phyloP scores from a whole-genome alignment of 305 asterid species.

The Fraxinus paxiana region DNA sequence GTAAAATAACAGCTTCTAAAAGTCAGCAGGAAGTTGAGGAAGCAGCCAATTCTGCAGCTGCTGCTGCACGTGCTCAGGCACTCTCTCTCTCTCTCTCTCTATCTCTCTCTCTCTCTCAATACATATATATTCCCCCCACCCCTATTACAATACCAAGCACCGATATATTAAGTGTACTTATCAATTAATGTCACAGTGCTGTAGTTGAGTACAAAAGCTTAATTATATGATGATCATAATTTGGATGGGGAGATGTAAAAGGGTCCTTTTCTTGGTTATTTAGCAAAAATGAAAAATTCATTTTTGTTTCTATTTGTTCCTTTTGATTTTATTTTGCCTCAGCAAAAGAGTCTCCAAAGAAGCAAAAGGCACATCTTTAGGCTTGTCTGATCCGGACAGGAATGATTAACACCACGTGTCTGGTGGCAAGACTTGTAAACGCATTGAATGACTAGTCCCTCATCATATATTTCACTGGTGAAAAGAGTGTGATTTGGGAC shows the following conservation, averaged over 20 bases:
- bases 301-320: not conserved
- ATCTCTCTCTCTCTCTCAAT: constrained; percentile 4
- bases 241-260: not conserved
- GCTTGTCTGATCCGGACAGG: not conserved
- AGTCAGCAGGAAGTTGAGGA: constrained; percentile 98
- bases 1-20: constrained; percentile 91
- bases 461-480: not conserved
- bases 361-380: not conserved
- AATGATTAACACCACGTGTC: not conserved
- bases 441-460: not conserved
- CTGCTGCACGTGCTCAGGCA: constrained; percentile 93
- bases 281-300: not conserved
- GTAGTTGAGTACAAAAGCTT: not conserved
- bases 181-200: not conserved
- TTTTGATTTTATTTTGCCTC: not conserved
- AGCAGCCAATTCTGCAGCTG: constrained; percentile 80
- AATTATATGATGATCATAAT: not conserved
- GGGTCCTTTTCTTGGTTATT: not conserved
- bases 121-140: not conserved
- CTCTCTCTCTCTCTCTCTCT: constrained; percentile 27
- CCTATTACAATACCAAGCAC: not conserved
- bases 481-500: not conserved
- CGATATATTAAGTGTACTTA: not conserved
- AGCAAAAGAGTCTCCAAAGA: not conserved
- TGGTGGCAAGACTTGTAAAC: not conserved